A percentile compares a stretch with the other conserved stretches of the same genome.
phyloP scores from a whole-genome alignment of 768 basidiomycete species.

The Cystobasidium tubakii region DNA sequence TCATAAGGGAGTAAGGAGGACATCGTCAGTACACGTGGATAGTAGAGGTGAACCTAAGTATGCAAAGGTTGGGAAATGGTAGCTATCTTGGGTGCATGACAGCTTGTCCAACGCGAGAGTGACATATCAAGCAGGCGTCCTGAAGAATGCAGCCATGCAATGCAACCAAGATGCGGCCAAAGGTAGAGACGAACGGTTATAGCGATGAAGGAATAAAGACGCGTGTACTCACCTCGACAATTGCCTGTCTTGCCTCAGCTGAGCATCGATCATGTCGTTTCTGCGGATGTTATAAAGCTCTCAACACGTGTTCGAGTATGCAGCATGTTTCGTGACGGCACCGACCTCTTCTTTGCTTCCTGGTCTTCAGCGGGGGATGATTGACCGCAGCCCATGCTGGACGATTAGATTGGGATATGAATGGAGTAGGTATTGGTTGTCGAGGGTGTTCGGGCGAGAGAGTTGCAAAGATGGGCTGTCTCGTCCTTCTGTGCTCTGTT shows the following conservation, averaged over 20 bases:
- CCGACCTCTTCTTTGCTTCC: slow-evolving; percentile 27
- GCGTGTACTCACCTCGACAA: slow-evolving; percentile 25
- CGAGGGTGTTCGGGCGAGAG: not conserved
- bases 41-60: not conserved
- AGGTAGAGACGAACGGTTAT: not conserved
- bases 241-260: slow-evolving; percentile 31
- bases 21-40: not conserved
- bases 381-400: slow-evolving; percentile 26
- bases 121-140: not conserved
- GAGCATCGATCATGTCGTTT: slow-evolving; percentile 34
- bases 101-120: too few relatives aligned
- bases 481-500: not conserved
- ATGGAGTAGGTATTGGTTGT: not conserved
- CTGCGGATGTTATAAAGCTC: not conserved
- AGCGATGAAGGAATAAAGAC: not conserved
- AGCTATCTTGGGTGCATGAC: not conserved
- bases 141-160: not conserved
- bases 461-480: not conserved
- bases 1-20: not conserved
- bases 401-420: not conserved
- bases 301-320: not conserved
- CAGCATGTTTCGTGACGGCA: not conserved
- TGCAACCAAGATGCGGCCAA: not conserved
- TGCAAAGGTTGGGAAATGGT: not conserved
- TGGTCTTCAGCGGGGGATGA: slow-evolving; percentile 7